Base-by-base conservation (phyloP, 805 yeast genomes). In the Candida quercuum region DNA sequence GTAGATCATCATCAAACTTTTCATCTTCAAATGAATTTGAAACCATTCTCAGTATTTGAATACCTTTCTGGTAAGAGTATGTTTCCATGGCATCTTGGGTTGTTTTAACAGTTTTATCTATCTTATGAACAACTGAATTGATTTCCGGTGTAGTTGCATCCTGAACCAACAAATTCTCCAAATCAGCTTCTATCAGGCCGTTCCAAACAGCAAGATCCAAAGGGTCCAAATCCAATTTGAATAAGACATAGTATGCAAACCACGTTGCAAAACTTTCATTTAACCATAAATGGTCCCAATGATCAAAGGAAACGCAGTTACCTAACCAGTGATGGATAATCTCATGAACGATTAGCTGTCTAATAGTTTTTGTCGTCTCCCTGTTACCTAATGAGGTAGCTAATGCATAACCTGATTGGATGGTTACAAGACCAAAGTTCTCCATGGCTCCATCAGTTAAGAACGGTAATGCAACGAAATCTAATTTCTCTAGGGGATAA, bases 311-410 rank as follows among this genome's bases (percentile, higher is more conserved):
- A 3, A 82, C 69, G 46, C 67, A 63, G 46, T 85, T 77, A 8
- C 93, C 94, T 39, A 85, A 58, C 86, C 87, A 85, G 60, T 84
- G 91, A 54, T 85, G 94, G 21, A 82, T 78, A 44, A 84, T 51
- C 51, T 84, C 89, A 55, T 85, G 94, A 2, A 75, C 77, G 8
- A 85, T 51, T 32, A 84, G 66, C 49, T 79, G 82, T 42, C 74
- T 61, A 18, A 76, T 51, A 43, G 64, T 65, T 27, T 62, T 57
- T 3, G 46, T 46, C 12, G 52, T 45, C 2, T 52, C 46, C 6
- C 45, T 35, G 6, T 47, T 39, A 4, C 57, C 51, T 30, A 66
- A 44, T 2, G 54, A 48, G 0, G 70, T 63, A 13, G 69, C 43
- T 15, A 74, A 43, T 7, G 73, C 46, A 45, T 76, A 79, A 32